Percentiles rank a stretch among this genome's conserved stretches.
phyloP scores from a whole-genome alignment of 371 early-diverging fungal genomes.

The Mortierella sp. region DNA sequence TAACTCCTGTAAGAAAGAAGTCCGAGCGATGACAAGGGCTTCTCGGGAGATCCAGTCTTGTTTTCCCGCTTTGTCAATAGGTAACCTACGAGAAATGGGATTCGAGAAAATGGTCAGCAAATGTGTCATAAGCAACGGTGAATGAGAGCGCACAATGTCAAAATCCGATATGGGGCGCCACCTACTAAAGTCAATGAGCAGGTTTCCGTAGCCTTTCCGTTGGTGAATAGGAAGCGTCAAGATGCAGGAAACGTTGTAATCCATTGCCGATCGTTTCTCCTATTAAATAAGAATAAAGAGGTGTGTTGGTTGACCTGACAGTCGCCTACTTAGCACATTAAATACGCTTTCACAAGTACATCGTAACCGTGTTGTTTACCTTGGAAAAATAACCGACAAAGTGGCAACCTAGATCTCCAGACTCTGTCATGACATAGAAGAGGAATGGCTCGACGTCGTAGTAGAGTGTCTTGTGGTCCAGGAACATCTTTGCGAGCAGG shows the following conservation, averaged over 20 bases:
- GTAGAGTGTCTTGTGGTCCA: conserved; percentile 99
- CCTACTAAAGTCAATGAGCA: conserved; percentile 96
- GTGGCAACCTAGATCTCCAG: conserved; percentile 86
- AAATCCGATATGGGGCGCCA: background rate
- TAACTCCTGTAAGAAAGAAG: conserved; percentile 91
- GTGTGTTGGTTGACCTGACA: conserved; percentile 1
- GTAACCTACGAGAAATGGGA: conserved; percentile 69
- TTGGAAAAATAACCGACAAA: conserved; percentile 99
- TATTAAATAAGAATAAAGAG: conserved; percentile 38
- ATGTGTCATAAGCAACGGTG: background rate
- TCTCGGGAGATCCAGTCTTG: conserved; percentile 96
- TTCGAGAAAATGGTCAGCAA: background rate
- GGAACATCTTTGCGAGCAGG: conserved; percentile 97
- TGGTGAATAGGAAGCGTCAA: conserved; percentile 96
- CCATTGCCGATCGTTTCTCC: conserved; percentile 93
- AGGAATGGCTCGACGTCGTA: conserved; percentile 99
- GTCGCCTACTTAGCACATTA: no score
- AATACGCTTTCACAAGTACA: background rate
- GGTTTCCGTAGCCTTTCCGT: conserved; percentile 97
- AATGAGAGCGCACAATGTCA: background rate
- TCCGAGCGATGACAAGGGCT: conserved; percentile 99
- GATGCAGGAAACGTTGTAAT: conserved; percentile 99
- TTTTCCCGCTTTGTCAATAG: conserved; percentile 90
- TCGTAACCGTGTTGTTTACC: conserved; percentile 50
- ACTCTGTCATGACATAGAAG: conserved; percentile 96